A percentile compares a stretch with the other conserved stretches of the same genome.
phyloP scores from a whole-genome alignment of 2,329 filamentous ascomycete genomes.

The Pyrenochaeta sp. region DNA sequence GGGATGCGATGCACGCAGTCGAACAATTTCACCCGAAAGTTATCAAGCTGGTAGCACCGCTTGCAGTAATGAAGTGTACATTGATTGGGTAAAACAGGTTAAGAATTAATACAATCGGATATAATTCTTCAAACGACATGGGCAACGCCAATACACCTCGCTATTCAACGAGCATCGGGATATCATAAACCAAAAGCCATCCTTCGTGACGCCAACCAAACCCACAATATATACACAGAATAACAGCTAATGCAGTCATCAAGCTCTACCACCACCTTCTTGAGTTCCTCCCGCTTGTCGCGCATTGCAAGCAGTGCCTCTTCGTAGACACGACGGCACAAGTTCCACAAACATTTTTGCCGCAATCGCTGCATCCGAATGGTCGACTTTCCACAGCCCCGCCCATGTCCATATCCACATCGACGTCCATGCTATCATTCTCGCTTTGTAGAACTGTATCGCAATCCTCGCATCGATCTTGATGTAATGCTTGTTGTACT shows the following conservation, averaged over 20 bases:
- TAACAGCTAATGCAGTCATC: background rate
- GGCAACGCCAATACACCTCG: slow-evolving; percentile 10
- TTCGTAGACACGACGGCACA: slow-evolving; percentile 50
- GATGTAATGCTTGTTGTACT: slow-evolving; percentile 8
- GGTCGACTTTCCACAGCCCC: slow-evolving; percentile 30
- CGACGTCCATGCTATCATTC: slow-evolving; percentile 47
- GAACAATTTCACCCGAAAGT: too few relatives aligned
- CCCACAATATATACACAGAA: background rate
- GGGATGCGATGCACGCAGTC: too few relatives aligned
- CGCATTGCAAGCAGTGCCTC: slow-evolving; percentile 53
- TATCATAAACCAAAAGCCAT: slow-evolving; percentile 3
- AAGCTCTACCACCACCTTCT: slow-evolving; percentile 21
- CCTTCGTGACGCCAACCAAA: background rate
- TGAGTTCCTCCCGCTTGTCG: slow-evolving; percentile 27
- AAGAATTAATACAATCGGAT: too few relatives aligned
- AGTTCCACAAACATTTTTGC: slow-evolving; percentile 50
- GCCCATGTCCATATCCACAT: slow-evolving; percentile 45
- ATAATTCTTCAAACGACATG: background rate
- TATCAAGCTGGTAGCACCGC: too few relatives aligned
- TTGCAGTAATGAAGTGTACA: too few relatives aligned
- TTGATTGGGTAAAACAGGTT: too few relatives aligned
- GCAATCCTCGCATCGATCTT: slow-evolving; percentile 54
- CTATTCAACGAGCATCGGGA: slow-evolving; percentile 8
- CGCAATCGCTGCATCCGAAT: slow-evolving; percentile 49
- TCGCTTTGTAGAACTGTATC: slow-evolving; percentile 44